Conservation (phyloP, 2,329 filamentous ascomycete species). For the Claviceps arundinis region DNA sequence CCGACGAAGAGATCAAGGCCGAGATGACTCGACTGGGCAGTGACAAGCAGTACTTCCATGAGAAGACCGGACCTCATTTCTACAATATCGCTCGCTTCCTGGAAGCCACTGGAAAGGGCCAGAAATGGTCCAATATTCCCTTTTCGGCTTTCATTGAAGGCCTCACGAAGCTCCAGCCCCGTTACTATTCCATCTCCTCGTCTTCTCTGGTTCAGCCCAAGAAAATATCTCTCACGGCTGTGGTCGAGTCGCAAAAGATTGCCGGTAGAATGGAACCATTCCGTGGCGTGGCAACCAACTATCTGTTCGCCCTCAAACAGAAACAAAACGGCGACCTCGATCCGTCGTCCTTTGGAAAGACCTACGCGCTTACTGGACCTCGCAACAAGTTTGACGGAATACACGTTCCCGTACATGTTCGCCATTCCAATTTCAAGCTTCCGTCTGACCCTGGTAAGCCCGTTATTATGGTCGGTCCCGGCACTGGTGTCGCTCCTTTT, state of each 20-base stretch:
- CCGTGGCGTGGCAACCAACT: slow-evolving; percentile 94
- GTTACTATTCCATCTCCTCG: slow-evolving; percentile 98
- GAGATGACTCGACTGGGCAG: slow-evolving; percentile 80
- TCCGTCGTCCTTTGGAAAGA: slow-evolving; percentile 71
- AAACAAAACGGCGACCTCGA: slow-evolving; percentile 84
- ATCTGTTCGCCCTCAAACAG: slow-evolving; percentile 84
- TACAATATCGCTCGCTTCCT: slow-evolving; percentile 86
- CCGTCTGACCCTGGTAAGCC: slow-evolving; percentile 90
- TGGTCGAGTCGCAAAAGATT: slow-evolving; percentile 74
- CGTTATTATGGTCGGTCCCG: slow-evolving; percentile 89
- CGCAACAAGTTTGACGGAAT: slow-evolving; percentile 96
- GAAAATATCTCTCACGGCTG: slow-evolving; percentile 87
- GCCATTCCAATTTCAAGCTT: slow-evolving; percentile 98
- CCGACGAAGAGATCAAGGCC: slow-evolving; percentile 68
- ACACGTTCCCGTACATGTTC: slow-evolving; percentile 87
- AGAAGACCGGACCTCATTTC: slow-evolving; percentile 67
- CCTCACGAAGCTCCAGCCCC: slow-evolving; percentile 85
- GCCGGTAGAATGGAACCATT: slow-evolving; percentile 68
- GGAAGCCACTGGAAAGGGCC: slow-evolving; percentile 54
- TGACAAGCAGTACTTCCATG: slow-evolving; percentile 92
- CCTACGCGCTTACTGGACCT: slow-evolving; percentile 77
- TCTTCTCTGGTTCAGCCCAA: slow-evolving; percentile 89
- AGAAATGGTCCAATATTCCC: slow-evolving; percentile 72
- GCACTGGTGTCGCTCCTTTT: slow-evolving; percentile 94
- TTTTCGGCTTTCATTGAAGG: slow-evolving; percentile 94